These are phyloP conservation scores for Anthracocystis panici-leucophaei DNA, from an alignment of 1,284 basidiomycete genomes.

Conservation along the genomic window DNA sequence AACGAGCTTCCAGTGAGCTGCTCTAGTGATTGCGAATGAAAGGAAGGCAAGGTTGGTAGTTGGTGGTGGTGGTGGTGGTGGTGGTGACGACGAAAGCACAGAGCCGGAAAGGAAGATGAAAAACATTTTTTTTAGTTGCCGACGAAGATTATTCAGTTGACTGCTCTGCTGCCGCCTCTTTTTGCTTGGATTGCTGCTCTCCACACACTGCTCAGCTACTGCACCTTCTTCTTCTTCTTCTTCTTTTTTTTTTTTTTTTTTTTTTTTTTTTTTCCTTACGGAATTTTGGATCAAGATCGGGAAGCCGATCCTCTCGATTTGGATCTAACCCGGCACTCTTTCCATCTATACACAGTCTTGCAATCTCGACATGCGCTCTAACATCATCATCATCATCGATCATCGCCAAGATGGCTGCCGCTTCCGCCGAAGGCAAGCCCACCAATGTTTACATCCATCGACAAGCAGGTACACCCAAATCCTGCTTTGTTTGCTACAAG, in stretches of 20 bases:
- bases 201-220: constrained; percentile 3
- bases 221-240: background rate
- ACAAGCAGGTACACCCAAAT: constrained; percentile 52
- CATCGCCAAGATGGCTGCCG: constrained; percentile 6
- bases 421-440: constrained; percentile 20
- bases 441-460: constrained; percentile 58
- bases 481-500: constrained; percentile 59
- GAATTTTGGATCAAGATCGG: background rate
- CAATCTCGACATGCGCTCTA: background rate
- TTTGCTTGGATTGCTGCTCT: background rate
- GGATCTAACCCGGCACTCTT: background rate
- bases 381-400: background rate
- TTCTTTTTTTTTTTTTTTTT: background rate
- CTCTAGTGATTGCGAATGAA: background rate
- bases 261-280: background rate
- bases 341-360: background rate
- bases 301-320: too few relatives aligned
- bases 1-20: too few relatives aligned
- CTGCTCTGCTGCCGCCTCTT: background rate
- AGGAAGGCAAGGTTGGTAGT: too few relatives aligned
- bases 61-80: constrained; percentile 10
- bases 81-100: background rate
- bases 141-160: background rate
- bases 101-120: background rate
- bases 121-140: constrained; percentile 1